Conservation (phyloP, 2,329 filamentous ascomycete species). For the Reticulascus tulasneorum region DNA sequence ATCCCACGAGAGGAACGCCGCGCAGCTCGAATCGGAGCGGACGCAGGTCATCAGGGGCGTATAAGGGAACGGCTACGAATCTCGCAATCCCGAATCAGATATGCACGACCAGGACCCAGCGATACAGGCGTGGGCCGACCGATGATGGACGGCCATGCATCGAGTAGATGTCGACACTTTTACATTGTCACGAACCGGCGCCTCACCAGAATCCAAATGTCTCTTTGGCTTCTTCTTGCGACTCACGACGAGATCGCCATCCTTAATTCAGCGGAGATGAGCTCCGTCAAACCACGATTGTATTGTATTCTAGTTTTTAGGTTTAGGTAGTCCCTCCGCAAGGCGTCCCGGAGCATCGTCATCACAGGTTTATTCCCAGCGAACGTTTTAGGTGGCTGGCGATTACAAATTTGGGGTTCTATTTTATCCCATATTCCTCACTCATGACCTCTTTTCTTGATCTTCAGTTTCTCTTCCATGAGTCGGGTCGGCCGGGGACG, state of each 20-base stretch:
- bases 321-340: conserved; percentile 7
- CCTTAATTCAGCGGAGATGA: conserved; percentile 5
- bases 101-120: too few relatives aligned
- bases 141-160: too few relatives aligned
- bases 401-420: too few relatives aligned
- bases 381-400: conserved; percentile 6
- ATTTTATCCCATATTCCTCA: background rate
- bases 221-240: conserved; percentile 4
- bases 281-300: conserved; percentile 5
- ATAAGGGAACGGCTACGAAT: conserved; percentile 36
- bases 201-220: background rate
- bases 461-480: too few relatives aligned
- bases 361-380: conserved; percentile 3
- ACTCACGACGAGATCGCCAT: conserved; percentile 1
- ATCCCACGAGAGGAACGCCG: conserved; percentile 88
- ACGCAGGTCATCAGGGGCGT: conserved; percentile 93
- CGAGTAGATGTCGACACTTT: too few relatives aligned
- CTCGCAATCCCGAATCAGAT: too few relatives aligned
- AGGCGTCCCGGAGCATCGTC: conserved; percentile 12
- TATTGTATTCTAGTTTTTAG: conserved; percentile 11
- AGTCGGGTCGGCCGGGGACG: too few relatives aligned
- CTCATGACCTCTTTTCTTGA: too few relatives aligned
- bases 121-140: too few relatives aligned
- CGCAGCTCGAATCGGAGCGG: conserved; percentile 86
- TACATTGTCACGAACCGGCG: too few relatives aligned